Evolutionary conservation across 2,329 filamentous ascomycete genomes (phyloP), one percentile per base, ranked within the genome.

Genomic region (Fusarium xylarioides): DNA sequence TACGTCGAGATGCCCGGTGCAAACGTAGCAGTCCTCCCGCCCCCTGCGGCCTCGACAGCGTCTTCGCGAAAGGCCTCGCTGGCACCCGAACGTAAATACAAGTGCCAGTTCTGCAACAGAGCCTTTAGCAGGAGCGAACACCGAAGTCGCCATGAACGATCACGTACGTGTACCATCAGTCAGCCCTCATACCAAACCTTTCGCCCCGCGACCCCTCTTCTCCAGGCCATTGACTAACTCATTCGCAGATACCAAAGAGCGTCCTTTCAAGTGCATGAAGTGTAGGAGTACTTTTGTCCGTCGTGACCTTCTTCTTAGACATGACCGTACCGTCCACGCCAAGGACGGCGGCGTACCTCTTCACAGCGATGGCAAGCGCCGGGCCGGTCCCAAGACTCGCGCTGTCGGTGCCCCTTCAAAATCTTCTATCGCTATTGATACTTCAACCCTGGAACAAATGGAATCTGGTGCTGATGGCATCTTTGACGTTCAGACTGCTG

Each of bases 91-190:
- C 95, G 97, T 88, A 97, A 98, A 85, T 99, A 99, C 91, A 98
- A 98, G 84, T 99, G 96, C 86, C 95, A 97, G 87, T 98, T 97
- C 85, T 98, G 96, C 87, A 95, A 95, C 85, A 90, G 96, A 83
- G 96, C 96, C 74, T 99, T 99, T 83, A 98, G 95, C 86, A 90
- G 96, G 83, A 97, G 95, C 83, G 96, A 99, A 85, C 96, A 99
- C 84, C 91, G 96, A 79, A 98, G 95, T 85, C 90, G 96, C 84
- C 96, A 99, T 85, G 96, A 99, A 85, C 90, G 96, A 85, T 97
- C 95, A 82, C 96, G 96, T 98, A 96, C 88, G 95, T 95, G 47
- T 95, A 47, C 73, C 61, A 70, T 62, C 63, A 58, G 55, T 70
- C 59, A 23, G 55, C 43, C 38, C 65, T 55, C 54, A 44, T 67